Evolutionary conservation across 1,139 yeast species (phyloP), one percentile per base, ranked within the genome.

Genomic region (Saccharomyces hybrid): DNA sequence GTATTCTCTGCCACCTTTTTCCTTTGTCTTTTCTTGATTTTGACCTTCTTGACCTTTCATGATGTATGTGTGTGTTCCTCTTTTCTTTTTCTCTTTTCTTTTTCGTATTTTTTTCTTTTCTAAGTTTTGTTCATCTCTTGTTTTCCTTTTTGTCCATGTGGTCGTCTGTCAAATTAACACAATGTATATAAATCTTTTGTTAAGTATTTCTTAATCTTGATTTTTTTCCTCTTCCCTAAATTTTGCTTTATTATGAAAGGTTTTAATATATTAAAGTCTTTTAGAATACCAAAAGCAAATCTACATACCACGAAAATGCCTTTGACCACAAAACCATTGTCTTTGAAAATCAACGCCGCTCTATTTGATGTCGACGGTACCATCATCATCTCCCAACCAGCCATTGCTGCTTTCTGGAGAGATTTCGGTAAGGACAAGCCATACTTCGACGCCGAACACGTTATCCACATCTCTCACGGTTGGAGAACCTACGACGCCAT

Each of bases 321-420:
- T 60, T 55, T 60, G 55, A 56, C 67, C 51, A 58, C 62, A 48
- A 62, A 67, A 61, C 71, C 72, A 49, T 51, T 69, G 47, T 65
- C 70, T 54, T 57, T 70, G 51, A 69, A 68, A 58, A 67, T 70
- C 47, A 68, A 70, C 64, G 75, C 75, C 51, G 72, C 78, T 63
- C 79, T 86, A 63, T 88, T 88, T 72, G 96, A 88, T 71, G 83
- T 90, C 57, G 96, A 88, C 69, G 96, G 96, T 57, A 88, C 96
- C 48, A 77, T 88, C 69, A 88, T 88, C 70, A 82, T 86, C 70
- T 86, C 95, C 50, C 87, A 91, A 60, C 84, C 83, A 58, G 90
- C 95, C 58, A 86, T 88, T 61, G 88, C 88, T 68, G 86, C 83
- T 67, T 83, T 87, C 76, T 87, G 95, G 95, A 79, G 80, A 70